A percentile compares a stretch with the other conserved stretches of the same genome.
Evolutionary conservation across 2,329 filamentous ascomycete genomes (phyloP).

Genomic region (Zasmidium citrigriseum): DNA sequence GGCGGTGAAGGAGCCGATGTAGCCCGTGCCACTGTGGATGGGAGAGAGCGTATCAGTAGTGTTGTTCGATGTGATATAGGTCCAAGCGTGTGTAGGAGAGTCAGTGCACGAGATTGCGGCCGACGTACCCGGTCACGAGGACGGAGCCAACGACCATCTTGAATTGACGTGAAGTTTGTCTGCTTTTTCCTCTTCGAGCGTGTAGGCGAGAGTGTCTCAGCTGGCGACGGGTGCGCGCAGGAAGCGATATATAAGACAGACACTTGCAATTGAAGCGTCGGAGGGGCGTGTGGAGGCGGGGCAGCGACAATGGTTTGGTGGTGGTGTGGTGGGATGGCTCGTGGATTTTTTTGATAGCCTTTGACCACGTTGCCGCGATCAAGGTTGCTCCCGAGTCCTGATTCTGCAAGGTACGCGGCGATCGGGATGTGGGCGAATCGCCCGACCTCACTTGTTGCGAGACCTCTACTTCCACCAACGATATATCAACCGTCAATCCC

Average conservation of each 20-base stretch:
- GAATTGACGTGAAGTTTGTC: not conserved
- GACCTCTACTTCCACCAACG: not conserved
- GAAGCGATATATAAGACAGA: not conserved
- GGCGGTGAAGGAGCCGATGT: slow-evolving; percentile 97
- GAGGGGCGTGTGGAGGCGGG: not conserved
- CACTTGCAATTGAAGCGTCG: not conserved
- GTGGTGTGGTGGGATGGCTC: not conserved
- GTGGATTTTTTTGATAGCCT: not conserved
- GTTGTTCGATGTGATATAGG: not conserved
- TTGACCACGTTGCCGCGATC: not conserved
- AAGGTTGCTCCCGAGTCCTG: not conserved
- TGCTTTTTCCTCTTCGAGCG: not conserved
- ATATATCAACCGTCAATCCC: not conserved
- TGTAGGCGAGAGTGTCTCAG: not conserved
- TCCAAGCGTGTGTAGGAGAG: not conserved
- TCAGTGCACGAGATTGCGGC: not conserved
- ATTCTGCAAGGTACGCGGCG: not conserved
- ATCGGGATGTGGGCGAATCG: slow-evolving; percentile 1
- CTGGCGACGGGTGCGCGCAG: not conserved
- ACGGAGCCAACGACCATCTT: slow-evolving; percentile 28
- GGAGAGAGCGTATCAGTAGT: slow-evolving; percentile 9
- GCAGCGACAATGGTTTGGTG: not conserved
- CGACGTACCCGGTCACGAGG: slow-evolving; percentile 27
- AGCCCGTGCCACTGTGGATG: slow-evolving; percentile 88
- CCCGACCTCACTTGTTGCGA: not conserved